Evolutionary conservation across 2,329 filamentous ascomycete species (phyloP).

Genomic region (Phialemonium atrogriseum): DNA sequence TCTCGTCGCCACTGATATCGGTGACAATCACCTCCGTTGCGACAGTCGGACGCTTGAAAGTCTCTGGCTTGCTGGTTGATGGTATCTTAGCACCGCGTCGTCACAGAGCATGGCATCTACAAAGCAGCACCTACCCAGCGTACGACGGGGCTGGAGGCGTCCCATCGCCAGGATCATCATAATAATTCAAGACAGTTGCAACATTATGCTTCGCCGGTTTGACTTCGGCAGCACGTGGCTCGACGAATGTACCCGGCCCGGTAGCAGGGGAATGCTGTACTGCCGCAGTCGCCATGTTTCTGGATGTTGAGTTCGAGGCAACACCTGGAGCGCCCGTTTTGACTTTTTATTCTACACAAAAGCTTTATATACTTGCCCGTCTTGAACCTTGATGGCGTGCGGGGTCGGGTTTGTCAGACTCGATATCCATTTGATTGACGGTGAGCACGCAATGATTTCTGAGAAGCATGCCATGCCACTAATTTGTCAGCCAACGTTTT

Average conservation of each 20-base stretch:
- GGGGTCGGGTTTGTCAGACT: slow-evolving; percentile 2
- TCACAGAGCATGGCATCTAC: no score
- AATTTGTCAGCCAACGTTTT: slow-evolving; percentile 2
- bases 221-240: background rate
- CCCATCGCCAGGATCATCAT: slow-evolving; percentile 28
- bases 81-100: no score
- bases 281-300: slow-evolving; percentile 3
- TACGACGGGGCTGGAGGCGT: slow-evolving; percentile 25
- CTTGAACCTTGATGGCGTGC: slow-evolving; percentile 1
- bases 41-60: slow-evolving; percentile 22
- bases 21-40: slow-evolving; percentile 21
- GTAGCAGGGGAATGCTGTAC: slow-evolving; percentile 1
- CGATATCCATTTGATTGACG: background rate
- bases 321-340: background rate
- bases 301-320: background rate
- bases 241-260: slow-evolving; percentile 1
- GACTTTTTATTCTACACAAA: background rate
- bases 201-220: slow-evolving; percentile 16
- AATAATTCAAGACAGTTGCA: slow-evolving; percentile 25
- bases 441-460: slow-evolving; percentile 4
- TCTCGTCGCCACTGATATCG: slow-evolving; percentile 29
- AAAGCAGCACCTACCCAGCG: slow-evolving; percentile 12
- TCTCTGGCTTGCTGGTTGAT: slow-evolving; percentile 1
- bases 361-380: background rate
- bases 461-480: slow-evolving; percentile 1